A percentile compares a stretch with the other conserved stretches of the same genome.
Evolutionary conservation across 2,329 filamentous ascomycete genomes (phyloP).

Genomic region (Lecanoromycetidae sp.): DNA sequence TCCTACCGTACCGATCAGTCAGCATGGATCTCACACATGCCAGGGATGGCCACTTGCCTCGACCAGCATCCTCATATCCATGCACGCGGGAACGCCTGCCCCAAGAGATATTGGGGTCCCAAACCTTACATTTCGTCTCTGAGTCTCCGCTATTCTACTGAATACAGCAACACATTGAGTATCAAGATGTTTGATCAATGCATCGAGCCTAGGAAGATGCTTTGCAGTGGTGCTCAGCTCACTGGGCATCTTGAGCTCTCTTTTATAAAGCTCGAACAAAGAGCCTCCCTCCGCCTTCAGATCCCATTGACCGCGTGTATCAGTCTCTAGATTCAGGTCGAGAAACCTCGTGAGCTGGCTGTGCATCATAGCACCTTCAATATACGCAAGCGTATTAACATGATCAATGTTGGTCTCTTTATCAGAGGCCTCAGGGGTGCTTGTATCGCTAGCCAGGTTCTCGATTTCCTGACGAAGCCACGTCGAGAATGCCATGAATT

Average conservation of each 20-base stretch:
- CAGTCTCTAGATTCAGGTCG: slow-evolving; percentile 29
- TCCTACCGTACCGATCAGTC: not conserved
- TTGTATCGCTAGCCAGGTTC: slow-evolving; percentile 53
- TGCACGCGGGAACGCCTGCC: slow-evolving; percentile 22
- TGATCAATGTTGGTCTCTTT: slow-evolving; percentile 67
- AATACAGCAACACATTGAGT: slow-evolving; percentile 51
- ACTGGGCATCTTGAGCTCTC: slow-evolving; percentile 39
- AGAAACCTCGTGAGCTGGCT: slow-evolving; percentile 54
- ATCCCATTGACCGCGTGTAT: slow-evolving; percentile 31
- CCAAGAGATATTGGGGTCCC: slow-evolving; percentile 42
- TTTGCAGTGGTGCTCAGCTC: slow-evolving; percentile 37
- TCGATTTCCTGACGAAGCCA: slow-evolving; percentile 83
- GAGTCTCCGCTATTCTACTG: slow-evolving; percentile 54
- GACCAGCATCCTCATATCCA: slow-evolving; percentile 49
- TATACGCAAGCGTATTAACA: slow-evolving; percentile 61
- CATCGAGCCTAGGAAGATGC: slow-evolving; percentile 49
- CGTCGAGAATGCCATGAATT: slow-evolving; percentile 65
- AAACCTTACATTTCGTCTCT: slow-evolving; percentile 57
- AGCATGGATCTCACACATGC: slow-evolving; percentile 21
- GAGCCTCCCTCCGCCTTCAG: slow-evolving; percentile 27
- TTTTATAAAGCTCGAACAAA: slow-evolving; percentile 36
- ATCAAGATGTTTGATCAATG: slow-evolving; percentile 48
- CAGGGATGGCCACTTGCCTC: slow-evolving; percentile 28
- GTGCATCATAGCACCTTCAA: slow-evolving; percentile 54
- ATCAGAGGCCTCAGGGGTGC: slow-evolving; percentile 57